A percentile compares a stretch with the other conserved stretches of the same genome.
Conservation (phyloP, 495 filamentous ascomycete genomes). For the Xylaria sp. region DNA sequence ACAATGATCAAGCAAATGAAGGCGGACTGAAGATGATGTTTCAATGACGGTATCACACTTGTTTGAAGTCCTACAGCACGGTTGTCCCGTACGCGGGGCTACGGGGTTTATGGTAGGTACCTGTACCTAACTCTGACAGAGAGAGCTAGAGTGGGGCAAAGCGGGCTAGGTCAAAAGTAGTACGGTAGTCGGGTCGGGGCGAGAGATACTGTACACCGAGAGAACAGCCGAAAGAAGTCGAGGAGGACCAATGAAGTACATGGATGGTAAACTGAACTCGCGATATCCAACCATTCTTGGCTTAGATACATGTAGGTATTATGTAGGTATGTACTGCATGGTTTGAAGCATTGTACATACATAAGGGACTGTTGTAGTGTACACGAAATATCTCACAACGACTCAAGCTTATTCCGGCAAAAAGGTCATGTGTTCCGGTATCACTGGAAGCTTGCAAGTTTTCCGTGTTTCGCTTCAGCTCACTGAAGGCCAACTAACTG, state of each 20-base stretch:
- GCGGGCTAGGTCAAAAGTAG: no score
- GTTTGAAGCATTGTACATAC: neutral
- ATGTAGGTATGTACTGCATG: no score
- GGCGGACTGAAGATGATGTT: neutral
- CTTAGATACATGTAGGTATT: neutral
- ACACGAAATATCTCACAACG: neutral
- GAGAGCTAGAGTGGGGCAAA: neutral
- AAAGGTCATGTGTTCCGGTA: neutral
- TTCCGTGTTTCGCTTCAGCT: neutral
- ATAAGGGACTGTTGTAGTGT: neutral
- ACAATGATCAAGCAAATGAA: conserved; percentile 4
- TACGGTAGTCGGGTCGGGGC: no score
- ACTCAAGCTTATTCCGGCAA: neutral
- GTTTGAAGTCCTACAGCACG: neutral
- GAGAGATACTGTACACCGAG: neutral
- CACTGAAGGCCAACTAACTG: neutral
- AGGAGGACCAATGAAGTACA: neutral
- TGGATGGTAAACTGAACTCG: neutral
- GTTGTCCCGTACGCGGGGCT: conserved; percentile 18
- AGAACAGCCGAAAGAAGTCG: neutral
- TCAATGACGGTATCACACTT: conserved; percentile 19
- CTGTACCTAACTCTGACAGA: no score
- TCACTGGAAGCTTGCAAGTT: no score
- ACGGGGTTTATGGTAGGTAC: neutral
- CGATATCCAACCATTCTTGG: neutral